Conservation (phyloP, 2,329 filamentous ascomycete genomes). For the Stagonosporopsis cucurbitacearum region DNA sequence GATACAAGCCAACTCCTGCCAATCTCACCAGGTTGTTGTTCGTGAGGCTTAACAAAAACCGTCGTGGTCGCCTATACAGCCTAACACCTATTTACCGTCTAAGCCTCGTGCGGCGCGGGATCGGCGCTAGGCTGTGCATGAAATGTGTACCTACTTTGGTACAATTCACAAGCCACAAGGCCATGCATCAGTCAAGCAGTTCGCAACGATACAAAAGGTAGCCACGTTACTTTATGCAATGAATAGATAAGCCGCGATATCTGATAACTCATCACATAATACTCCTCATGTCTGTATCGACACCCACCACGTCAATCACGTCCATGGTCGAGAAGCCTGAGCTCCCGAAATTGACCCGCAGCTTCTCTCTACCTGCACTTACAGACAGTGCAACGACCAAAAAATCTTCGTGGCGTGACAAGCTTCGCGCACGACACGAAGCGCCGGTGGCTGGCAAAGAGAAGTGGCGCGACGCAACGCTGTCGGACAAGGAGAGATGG, state of each 20-base stretch:
- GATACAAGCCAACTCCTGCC: background rate
- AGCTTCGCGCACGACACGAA: slow-evolving; percentile 4
- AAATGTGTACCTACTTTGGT: background rate
- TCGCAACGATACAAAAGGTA: background rate
- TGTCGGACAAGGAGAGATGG: slow-evolving; percentile 35
- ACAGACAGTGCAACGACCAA: background rate
- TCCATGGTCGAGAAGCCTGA: slow-evolving; percentile 1
- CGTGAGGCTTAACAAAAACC: background rate
- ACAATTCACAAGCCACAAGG: slow-evolving; percentile 1
- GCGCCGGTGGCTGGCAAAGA: slow-evolving; percentile 25
- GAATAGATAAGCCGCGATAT: background rate
- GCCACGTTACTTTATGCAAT: too few relatives aligned
- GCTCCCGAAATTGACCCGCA: slow-evolving; percentile 3
- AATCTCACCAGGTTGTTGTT: background rate
- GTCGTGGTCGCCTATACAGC: background rate
- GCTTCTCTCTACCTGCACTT: slow-evolving; percentile 1
- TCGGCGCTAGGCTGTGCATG: slow-evolving; percentile 5
- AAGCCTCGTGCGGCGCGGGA: slow-evolving; percentile 1
- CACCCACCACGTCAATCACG: slow-evolving; percentile 4
- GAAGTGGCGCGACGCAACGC: slow-evolving; percentile 30
- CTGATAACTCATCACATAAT: background rate
- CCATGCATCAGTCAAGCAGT: background rate
- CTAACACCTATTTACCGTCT: background rate
- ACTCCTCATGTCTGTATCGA: background rate
- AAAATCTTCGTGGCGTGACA: slow-evolving; percentile 19